Conservation (phyloP, 2,329 filamentous ascomycete species). For the Chrysoporthe austroafricana region DNA sequence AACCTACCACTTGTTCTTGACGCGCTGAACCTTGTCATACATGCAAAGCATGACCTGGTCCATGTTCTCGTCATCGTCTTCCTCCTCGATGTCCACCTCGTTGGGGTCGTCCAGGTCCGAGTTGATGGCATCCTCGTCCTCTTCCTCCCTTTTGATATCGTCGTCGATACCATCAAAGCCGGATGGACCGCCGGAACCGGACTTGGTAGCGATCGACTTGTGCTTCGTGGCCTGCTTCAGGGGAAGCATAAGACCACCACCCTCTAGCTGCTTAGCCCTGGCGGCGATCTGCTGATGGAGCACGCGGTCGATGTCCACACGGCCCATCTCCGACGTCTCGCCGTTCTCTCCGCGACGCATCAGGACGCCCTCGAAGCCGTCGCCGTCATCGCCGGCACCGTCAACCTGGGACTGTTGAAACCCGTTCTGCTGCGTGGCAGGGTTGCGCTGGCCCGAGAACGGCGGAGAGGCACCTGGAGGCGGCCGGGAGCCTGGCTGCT, state of each 20-base stretch:
- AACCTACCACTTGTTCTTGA: conserved; percentile 93
- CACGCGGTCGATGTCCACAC: conserved; percentile 68
- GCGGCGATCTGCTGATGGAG: conserved; percentile 71
- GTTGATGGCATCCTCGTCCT: conserved; percentile 96
- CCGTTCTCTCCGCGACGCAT: conserved; percentile 59
- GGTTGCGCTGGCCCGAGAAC: conserved; percentile 9
- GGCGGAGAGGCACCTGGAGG: neutral
- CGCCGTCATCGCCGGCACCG: conserved; percentile 67
- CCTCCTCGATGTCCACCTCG: conserved; percentile 80
- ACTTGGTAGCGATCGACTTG: conserved; percentile 36
- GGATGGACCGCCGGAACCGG: conserved; percentile 40
- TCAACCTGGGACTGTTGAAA: conserved; percentile 69
- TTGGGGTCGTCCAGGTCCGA: conserved; percentile 96
- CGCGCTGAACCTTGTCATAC: conserved; percentile 97
- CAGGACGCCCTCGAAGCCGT: conserved; percentile 60
- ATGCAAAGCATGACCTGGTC: conserved; percentile 97
- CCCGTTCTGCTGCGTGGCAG: conserved; percentile 43
- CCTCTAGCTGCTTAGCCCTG: conserved; percentile 71
- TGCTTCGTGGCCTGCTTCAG: conserved; percentile 58
- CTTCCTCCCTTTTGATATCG: conserved; percentile 63
- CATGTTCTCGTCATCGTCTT: conserved; percentile 82
- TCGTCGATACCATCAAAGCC: conserved; percentile 68
- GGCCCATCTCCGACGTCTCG: conserved; percentile 58
- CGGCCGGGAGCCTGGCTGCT: conserved; percentile 29
- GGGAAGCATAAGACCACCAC: conserved; percentile 75